phyloP scores from a whole-genome alignment of 148 eudicot genomes.

The Simmondsia chinensis region DNA sequence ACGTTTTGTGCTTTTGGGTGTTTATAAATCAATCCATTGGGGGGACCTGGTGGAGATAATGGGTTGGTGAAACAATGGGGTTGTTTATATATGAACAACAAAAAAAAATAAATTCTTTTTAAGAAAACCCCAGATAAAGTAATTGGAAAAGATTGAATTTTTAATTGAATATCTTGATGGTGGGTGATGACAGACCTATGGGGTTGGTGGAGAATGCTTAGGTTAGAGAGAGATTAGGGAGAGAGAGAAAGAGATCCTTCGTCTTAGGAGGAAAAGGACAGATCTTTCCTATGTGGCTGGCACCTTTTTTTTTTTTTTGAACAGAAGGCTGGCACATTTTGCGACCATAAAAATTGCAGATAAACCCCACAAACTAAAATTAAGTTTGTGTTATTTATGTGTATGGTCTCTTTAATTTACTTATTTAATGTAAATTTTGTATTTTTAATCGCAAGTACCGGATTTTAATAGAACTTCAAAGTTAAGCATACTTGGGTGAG shows the following conservation, averaged over 20 bases:
- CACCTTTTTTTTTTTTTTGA: neutral
- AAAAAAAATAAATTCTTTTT: neutral
- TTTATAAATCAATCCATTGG: too few species aligned
- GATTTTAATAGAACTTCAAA: too few species aligned
- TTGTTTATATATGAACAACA: neutral
- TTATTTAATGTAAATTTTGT: too few species aligned
- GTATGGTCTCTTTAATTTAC: too few species aligned
- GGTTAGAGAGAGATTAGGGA: conserved; percentile 6
- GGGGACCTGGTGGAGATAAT: conserved; percentile 13
- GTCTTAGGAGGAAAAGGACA: conserved; percentile 32
- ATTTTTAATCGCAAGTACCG: too few species aligned
- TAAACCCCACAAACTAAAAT: too few species aligned
- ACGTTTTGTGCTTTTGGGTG: conserved; percentile 16
- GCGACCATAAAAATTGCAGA: too few species aligned
- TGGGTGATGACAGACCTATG: conserved; percentile 31
- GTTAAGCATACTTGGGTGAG: too few species aligned
- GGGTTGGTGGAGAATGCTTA: neutral
- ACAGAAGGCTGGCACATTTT: neutral
- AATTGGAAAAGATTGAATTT: neutral
- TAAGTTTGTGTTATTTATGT: too few species aligned
- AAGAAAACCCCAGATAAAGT: too few species aligned
- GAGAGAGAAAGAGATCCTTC: conserved; percentile 8
- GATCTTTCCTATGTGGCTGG: conserved; percentile 13
- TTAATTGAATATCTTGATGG: conserved; percentile 23
- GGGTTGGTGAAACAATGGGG: conserved; percentile 24